A percentile compares a stretch with the other conserved stretches of the same genome.
Conservation (phyloP, 2,329 filamentous ascomycete genomes). For the Endoconidiophora laricicola region DNA sequence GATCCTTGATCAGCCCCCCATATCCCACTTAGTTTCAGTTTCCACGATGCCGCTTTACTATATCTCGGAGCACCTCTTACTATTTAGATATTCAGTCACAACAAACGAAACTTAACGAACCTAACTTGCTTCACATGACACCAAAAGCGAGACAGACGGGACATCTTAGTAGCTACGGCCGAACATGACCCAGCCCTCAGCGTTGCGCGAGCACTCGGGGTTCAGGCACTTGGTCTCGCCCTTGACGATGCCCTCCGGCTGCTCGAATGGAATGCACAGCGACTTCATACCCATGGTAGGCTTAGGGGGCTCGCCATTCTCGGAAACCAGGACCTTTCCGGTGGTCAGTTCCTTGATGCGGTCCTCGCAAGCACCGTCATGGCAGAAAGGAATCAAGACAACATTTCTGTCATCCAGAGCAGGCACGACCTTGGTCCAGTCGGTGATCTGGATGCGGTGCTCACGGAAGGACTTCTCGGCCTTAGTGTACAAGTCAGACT, state of each 20-base stretch:
- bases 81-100: too few relatives aligned
- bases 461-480: slow-evolving; percentile 63
- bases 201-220: slow-evolving; percentile 61
- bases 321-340: slow-evolving; percentile 46
- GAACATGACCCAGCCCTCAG: slow-evolving; percentile 86
- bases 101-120: too few relatives aligned
- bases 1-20: not conserved
- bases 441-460: slow-evolving; percentile 64
- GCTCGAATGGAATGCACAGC: slow-evolving; percentile 61
- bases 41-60: not conserved
- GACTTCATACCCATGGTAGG: slow-evolving; percentile 52
- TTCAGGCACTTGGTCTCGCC: slow-evolving; percentile 85
- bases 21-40: not conserved
- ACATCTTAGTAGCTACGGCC: slow-evolving; percentile 48
- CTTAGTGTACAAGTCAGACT: slow-evolving; percentile 60
- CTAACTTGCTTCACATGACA: too few relatives aligned
- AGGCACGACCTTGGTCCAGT: slow-evolving; percentile 86
- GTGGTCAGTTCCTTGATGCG: slow-evolving; percentile 87
- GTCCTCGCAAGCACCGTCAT: slow-evolving; percentile 70
- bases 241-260: slow-evolving; percentile 61
- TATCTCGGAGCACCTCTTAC: not conserved
- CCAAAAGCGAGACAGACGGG: too few relatives aligned
- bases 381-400: slow-evolving; percentile 78
- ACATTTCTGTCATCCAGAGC: slow-evolving; percentile 85
- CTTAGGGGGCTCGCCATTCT: slow-evolving; percentile 35